Evolutionary conservation across 2,329 filamentous ascomycete species (phyloP).

Genomic region (Didymella keratinophila): DNA sequence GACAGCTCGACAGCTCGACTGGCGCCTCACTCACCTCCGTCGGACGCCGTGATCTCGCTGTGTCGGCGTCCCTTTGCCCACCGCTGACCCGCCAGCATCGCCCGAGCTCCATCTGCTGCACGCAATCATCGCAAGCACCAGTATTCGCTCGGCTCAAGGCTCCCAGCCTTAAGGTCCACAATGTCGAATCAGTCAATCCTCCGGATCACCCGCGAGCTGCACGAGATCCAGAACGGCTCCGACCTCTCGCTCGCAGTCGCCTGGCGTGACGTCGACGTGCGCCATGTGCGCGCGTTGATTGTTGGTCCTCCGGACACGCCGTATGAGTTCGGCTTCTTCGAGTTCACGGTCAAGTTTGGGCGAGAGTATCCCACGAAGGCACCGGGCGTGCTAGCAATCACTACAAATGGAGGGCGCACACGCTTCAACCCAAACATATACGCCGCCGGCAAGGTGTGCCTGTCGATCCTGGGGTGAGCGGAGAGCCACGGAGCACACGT

Average conservation of each 20-base stretch:
- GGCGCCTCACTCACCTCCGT: constrained; percentile 5
- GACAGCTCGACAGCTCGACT: constrained; percentile 7
- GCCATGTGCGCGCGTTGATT: constrained; percentile 85
- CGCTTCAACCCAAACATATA: constrained; percentile 99
- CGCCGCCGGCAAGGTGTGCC: constrained; percentile 85
- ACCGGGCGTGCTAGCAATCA: constrained; percentile 70
- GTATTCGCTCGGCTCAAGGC: neutral
- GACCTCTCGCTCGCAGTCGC: constrained; percentile 90
- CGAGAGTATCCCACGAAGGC: constrained; percentile 82
- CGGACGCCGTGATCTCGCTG: constrained; percentile 22
- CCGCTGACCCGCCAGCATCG: neutral
- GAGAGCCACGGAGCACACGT: neutral
- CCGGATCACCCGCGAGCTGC: constrained; percentile 86
- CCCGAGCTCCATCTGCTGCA: neutral
- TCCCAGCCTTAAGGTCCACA: constrained; percentile 10
- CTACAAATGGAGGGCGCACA: constrained; percentile 86
- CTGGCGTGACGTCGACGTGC: constrained; percentile 86
- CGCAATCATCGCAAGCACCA: neutral
- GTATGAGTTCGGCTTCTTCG: constrained; percentile 97
- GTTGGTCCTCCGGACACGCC: constrained; percentile 93
- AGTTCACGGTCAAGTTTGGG: constrained; percentile 82
- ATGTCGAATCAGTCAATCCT: constrained; percentile 89
- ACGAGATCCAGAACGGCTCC: constrained; percentile 80
- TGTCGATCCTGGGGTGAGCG: constrained; percentile 86
- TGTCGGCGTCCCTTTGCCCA: constrained; percentile 19